Base-by-base conservation (phyloP, 108 stramenopile species). In the Tribonema minus region DNA sequence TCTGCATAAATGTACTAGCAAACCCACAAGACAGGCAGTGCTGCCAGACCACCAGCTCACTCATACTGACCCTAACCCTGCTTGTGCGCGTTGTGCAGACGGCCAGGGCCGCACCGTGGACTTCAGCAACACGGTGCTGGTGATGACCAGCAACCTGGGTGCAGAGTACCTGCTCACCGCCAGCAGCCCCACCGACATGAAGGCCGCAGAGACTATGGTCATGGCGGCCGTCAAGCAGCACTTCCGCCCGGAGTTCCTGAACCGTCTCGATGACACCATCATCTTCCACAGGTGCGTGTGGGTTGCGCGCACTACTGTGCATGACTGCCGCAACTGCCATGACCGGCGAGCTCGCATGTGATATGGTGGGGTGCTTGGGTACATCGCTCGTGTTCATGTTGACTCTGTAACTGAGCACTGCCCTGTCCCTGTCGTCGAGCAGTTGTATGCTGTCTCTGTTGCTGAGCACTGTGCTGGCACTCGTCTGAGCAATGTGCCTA, bases 191-290 rank as follows among this genome's bases (percentile, higher is more conserved):
- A 28, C 20, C n/a, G 70, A 71, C 25, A 61, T 71, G 36, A 83
- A 88, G 58, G 81, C 67, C 2, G 61, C 23, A 6, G 61, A 62
- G 5, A 62, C 23, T 3, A 31, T 31, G 37, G 66, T 96, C 28
- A 72, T 89, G 41, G 58, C 71, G 58, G 86, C 86, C 29, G 39
- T 70, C 29, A 9, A 37, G 1, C 30, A 27, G 29, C 38, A 32
- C 70, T 96, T 98, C 87, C 82, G 89, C 6, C 97, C 97, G 4
- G 97, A 98, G 77, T 95, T 98, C 82, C 86, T 98, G 81, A 98
- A 98, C 72, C 86, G 97, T 46, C 89, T 93, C 28, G 92, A 94
- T 73, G 93, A 94, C 67, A 80, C 90, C 35, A 90, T 95, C 23
- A 91, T 94, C 69, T 98, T 98, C 92, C 91, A 92, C 20, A 64